Conservation (phyloP, 768 basidiomycete genomes). For the Leccinum subgranulosum region DNA sequence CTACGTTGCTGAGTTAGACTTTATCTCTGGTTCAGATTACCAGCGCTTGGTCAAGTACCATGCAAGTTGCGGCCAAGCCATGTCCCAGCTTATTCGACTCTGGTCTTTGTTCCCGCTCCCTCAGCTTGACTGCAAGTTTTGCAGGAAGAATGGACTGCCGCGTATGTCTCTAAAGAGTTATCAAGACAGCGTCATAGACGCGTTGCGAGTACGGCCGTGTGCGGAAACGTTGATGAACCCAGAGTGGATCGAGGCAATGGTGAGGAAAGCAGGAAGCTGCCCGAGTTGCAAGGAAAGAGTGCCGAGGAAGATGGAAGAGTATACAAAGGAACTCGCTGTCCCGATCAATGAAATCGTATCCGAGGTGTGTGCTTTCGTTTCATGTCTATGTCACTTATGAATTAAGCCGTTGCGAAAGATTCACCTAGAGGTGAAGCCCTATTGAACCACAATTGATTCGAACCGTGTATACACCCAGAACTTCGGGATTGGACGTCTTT, state of each 20-base stretch:
- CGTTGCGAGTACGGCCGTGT: constrained; percentile 30
- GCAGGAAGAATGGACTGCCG: constrained; percentile 34
- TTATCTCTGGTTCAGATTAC: constrained; percentile 36
- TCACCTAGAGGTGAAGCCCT: constrained; percentile 27
- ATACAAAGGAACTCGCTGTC: constrained; percentile 25
- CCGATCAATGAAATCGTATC: constrained; percentile 30
- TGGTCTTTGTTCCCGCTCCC: constrained; percentile 32
- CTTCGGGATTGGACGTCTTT: not conserved
- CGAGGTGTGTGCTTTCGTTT: constrained; percentile 18
- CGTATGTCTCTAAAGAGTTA: constrained; percentile 30
- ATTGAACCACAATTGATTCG: constrained; percentile 20
- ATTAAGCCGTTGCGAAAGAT: constrained; percentile 14
- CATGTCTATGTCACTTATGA: not conserved
- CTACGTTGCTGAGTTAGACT: constrained; percentile 34
- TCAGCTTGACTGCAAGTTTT: constrained; percentile 32
- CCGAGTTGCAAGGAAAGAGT: constrained; percentile 28
- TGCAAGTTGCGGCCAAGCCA: constrained; percentile 32
- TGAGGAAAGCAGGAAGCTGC: constrained; percentile 31
- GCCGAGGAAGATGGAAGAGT: constrained; percentile 29
- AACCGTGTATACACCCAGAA: constrained; percentile 8
- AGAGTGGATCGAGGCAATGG: constrained; percentile 32
- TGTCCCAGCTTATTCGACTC: constrained; percentile 31
- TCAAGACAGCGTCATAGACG: constrained; percentile 34
- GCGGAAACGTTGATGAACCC: constrained; percentile 27
- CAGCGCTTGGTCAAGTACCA: constrained; percentile 37